Conservation (phyloP, 2,329 filamentous ascomycete species). For the Penicillium decumbens region DNA sequence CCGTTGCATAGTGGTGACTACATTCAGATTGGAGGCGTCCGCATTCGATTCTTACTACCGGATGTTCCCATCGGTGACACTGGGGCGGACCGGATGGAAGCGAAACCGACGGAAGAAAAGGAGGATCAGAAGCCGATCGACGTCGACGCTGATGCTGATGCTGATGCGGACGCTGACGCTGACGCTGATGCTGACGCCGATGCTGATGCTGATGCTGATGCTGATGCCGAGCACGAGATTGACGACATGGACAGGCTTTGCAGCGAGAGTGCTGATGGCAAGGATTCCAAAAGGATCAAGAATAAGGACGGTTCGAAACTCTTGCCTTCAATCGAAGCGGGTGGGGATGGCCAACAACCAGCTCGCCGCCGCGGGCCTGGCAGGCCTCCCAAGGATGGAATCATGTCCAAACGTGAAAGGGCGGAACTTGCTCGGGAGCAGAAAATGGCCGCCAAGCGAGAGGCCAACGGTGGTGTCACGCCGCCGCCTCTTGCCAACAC, state of each 20-base stretch:
- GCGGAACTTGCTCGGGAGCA: constrained; percentile 51
- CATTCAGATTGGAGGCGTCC: constrained; percentile 56
- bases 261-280: constrained; percentile 29
- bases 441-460: constrained; percentile 47
- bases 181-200: constrained; percentile 29
- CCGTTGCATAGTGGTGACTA: constrained; percentile 54
- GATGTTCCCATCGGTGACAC: constrained; percentile 47
- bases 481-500: constrained; percentile 30
- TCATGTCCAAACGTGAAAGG: constrained; percentile 62
- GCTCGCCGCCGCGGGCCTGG: constrained; percentile 52
- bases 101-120: constrained; percentile 36
- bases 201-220: background rate
- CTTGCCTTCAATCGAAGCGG: constrained; percentile 30
- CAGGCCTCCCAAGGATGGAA: constrained; percentile 61
- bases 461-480: constrained; percentile 46
- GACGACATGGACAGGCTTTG: constrained; percentile 26
- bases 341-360: constrained; percentile 38
- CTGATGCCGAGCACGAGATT: constrained; percentile 42
- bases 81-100: constrained; percentile 45
- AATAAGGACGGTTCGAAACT: constrained; percentile 15
- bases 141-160: constrained; percentile 23
- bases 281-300: constrained; percentile 23
- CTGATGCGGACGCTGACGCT: background rate
- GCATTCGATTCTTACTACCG: constrained; percentile 55
- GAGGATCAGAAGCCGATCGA: constrained; percentile 34